Percentiles rank a stretch among this genome's conserved stretches.
phyloP scores from a whole-genome alignment of 208 protist genomes.

The Trypanosoma melophagium region DNA sequence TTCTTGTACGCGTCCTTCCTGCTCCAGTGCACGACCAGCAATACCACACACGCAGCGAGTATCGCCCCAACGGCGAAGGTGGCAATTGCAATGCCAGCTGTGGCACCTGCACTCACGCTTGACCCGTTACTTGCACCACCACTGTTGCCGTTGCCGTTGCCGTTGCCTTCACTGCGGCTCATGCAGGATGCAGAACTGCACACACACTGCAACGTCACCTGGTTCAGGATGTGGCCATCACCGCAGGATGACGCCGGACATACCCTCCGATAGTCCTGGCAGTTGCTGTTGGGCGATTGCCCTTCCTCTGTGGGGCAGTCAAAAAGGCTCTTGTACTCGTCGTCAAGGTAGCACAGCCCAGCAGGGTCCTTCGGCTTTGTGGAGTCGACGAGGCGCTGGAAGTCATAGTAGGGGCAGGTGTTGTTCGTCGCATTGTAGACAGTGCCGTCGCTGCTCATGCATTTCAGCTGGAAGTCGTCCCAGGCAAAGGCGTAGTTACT shows the following conservation, averaged over 20 bases:
- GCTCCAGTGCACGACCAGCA: not conserved
- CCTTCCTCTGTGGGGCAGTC: constrained; percentile 39
- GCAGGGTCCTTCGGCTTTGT: constrained; percentile 40
- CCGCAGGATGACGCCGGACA: constrained; percentile 51
- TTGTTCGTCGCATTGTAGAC: constrained; percentile 44
- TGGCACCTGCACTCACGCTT: not conserved
- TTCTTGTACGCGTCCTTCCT: no score
- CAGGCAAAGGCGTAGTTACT: constrained; percentile 42
- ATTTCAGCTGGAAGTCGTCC: constrained; percentile 46
- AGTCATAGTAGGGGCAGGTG: constrained; percentile 61
- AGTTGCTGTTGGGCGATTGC: constrained; percentile 16
- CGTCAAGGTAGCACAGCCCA: constrained; percentile 65
- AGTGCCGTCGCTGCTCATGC: constrained; percentile 33
- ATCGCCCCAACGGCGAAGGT: constrained; percentile 1
- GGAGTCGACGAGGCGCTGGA: constrained; percentile 48
- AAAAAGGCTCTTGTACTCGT: constrained; percentile 34
- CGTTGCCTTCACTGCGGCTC: not conserved
- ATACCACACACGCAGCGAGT: not conserved
- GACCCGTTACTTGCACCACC: not conserved
- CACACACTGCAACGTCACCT: constrained; percentile 10
- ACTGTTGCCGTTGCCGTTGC: not conserved
- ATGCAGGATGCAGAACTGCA: constrained; percentile 8
- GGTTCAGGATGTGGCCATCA: constrained; percentile 30
- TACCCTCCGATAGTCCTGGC: constrained; percentile 38
- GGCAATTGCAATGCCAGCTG: not conserved